Conservation (phyloP, 2,329 filamentous ascomycete species). For the Trichoderma guizhouense region DNA sequence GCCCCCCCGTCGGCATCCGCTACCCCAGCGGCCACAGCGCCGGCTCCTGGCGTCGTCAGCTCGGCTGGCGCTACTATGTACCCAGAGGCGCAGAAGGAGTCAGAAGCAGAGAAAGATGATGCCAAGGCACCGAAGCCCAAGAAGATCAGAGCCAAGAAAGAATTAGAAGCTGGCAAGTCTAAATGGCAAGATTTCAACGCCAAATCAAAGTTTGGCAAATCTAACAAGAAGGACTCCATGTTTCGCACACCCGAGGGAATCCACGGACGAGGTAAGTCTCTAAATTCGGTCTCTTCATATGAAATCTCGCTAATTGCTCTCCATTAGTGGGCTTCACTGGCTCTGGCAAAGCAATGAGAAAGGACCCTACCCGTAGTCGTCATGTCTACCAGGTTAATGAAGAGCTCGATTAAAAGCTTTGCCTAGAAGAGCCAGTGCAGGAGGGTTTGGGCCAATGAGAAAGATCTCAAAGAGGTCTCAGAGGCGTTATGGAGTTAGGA, state of each 20-base stretch:
- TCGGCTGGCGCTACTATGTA: slow-evolving; percentile 58
- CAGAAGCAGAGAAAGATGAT: slow-evolving; percentile 62
- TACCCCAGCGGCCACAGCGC: slow-evolving; percentile 35
- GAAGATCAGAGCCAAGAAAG: slow-evolving; percentile 86
- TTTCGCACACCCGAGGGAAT: slow-evolving; percentile 88
- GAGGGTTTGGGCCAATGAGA: neutral
- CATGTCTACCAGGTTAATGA: slow-evolving; percentile 80
- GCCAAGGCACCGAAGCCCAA: slow-evolving; percentile 75
- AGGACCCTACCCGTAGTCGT: slow-evolving; percentile 76
- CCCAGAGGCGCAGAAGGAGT: slow-evolving; percentile 58
- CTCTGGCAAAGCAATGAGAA: slow-evolving; percentile 92
- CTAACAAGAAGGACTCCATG: slow-evolving; percentile 88
- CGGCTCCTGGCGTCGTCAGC: slow-evolving; percentile 45
- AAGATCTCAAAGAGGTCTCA: neutral
- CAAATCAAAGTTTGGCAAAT: slow-evolving; percentile 68
- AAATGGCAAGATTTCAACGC: slow-evolving; percentile 93
- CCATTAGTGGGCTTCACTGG: slow-evolving; percentile 86
- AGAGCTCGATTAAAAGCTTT: slow-evolving; percentile 60
- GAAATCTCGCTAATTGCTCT: slow-evolving; percentile 21
- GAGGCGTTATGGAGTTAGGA: slow-evolving; percentile 22
- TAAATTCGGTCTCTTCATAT: neutral
- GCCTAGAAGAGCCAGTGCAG: slow-evolving; percentile 27
- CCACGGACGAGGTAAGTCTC: slow-evolving; percentile 71
- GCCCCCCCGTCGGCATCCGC: slow-evolving; percentile 51
- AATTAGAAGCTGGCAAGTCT: slow-evolving; percentile 83